phyloP scores from a whole-genome alignment of 2,329 filamentous ascomycete species.

The Chaetomium olivaceum region DNA sequence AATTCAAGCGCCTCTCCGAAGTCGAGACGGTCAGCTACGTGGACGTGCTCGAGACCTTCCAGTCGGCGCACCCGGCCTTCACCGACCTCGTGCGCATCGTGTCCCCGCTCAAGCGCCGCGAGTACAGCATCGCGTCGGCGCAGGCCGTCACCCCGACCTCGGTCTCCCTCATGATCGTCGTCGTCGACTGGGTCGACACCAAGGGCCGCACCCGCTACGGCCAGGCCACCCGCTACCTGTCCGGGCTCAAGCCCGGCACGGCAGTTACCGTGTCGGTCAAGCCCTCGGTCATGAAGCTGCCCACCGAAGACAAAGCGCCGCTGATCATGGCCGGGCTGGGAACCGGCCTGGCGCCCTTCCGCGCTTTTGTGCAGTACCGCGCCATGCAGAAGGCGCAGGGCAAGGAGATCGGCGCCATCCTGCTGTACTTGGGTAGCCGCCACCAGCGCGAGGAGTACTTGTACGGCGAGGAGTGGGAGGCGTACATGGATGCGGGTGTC shows the following conservation, averaged over 20 bases:
- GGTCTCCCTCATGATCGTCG: constrained; percentile 96
- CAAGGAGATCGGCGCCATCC: constrained; percentile 88
- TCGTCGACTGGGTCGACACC: constrained; percentile 91
- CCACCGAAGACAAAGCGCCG: constrained; percentile 79
- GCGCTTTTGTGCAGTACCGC: constrained; percentile 96
- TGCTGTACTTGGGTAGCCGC: constrained; percentile 94
- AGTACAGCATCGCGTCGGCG: constrained; percentile 98
- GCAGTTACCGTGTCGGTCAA: constrained; percentile 92
- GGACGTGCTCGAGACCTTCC: constrained; percentile 86
- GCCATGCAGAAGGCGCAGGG: constrained; percentile 98
- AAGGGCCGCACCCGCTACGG: constrained; percentile 86
- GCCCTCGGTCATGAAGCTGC: constrained; percentile 99
- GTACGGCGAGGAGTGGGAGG: constrained; percentile 99
- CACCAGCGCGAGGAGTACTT: constrained; percentile 98
- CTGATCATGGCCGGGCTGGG: constrained; percentile 99
- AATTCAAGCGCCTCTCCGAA: constrained; percentile 90
- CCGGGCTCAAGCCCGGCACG: constrained; percentile 70
- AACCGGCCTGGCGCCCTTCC: constrained; percentile 97
- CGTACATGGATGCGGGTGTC: constrained; percentile 91
- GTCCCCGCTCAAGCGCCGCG: constrained; percentile 87
- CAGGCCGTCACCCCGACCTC: constrained; percentile 88
- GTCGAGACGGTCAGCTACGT: constrained; percentile 90
- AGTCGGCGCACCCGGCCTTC: constrained; percentile 84
- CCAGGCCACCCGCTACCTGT: constrained; percentile 89
- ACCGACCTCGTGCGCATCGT: constrained; percentile 87